A percentile compares a stretch with the other conserved stretches of the same genome.
phyloP scores from a whole-genome alignment of 352 stramenopile genomes.

The Pythium myriotylum region DNA sequence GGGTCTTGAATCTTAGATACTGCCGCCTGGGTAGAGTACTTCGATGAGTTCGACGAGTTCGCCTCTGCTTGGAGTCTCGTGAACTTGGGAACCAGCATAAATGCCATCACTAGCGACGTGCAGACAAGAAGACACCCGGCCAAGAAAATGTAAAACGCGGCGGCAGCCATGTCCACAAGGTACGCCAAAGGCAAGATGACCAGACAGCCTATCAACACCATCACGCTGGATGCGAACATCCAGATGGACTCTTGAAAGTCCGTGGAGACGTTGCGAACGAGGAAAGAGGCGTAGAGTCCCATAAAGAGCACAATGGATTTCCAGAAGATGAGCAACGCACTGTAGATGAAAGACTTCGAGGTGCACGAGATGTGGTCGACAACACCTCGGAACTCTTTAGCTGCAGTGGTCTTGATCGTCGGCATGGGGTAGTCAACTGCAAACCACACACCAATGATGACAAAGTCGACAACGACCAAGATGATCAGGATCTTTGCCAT shows the following conservation, averaged over 20 bases:
- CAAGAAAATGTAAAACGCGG: conserved; percentile 25
- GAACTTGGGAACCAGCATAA: conserved; percentile 34
- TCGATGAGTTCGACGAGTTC: not conserved
- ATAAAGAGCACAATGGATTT: conserved; percentile 37
- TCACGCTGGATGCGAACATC: conserved; percentile 33
- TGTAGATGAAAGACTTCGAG: conserved; percentile 38
- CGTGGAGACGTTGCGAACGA: conserved; percentile 34
- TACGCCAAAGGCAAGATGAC: conserved; percentile 34
- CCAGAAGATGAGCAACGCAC: conserved; percentile 38
- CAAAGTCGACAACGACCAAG: conserved; percentile 25
- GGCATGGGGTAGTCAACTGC: conserved; percentile 28
- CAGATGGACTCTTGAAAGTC: conserved; percentile 56
- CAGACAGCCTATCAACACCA: conserved; percentile 28
- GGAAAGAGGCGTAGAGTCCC: conserved; percentile 30
- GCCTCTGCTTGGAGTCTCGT: conserved; percentile 8
- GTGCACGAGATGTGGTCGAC: conserved; percentile 27
- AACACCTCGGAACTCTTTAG: conserved; percentile 17
- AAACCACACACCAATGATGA: conserved; percentile 37
- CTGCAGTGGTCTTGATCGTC: not conserved
- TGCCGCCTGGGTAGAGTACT: conserved; percentile 9
- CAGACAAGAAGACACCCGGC: conserved; percentile 17
- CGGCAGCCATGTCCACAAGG: conserved; percentile 26
- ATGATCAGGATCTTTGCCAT: conserved; percentile 26
- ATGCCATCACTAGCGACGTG: conserved; percentile 27
- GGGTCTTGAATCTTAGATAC: too few relatives aligned